Evolutionary conservation across 257 asterid species (phyloP).

Genomic region (Solanum bulbocastanum): DNA sequence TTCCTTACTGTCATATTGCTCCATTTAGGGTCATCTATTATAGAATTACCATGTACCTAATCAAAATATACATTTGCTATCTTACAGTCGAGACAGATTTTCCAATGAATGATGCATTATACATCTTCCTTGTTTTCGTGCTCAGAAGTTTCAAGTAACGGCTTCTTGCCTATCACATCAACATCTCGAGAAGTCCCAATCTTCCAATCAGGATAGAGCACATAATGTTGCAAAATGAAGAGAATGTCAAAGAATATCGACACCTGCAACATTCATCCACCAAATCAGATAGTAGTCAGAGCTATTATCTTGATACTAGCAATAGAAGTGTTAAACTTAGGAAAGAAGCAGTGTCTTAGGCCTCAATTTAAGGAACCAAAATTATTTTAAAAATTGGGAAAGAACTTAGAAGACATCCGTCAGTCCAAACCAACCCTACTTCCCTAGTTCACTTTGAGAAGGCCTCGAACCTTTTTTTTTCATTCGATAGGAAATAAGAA

Average conservation of each 20-base stretch:
- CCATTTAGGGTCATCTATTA: background rate
- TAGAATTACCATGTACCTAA: background rate
- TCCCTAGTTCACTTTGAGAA: background rate
- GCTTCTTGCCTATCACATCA: conserved; percentile 46
- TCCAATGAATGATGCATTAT: conserved; percentile 3
- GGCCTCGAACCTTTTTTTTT: background rate
- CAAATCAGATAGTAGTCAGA: background rate
- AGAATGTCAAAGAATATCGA: conserved; percentile 68
- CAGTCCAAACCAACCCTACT: background rate
- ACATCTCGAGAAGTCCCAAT: conserved; percentile 7
- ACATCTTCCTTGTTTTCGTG: conserved; percentile 21
- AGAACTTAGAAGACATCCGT: background rate
- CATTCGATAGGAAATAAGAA: background rate
- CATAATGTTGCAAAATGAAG: conserved; percentile 77
- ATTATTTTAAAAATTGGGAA: background rate
- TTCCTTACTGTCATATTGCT: background rate
- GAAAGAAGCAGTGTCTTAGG: background rate
- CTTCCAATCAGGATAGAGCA: conserved; percentile 46
- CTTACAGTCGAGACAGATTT: background rate
- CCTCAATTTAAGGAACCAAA: background rate
- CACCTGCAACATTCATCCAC: conserved; percentile 32
- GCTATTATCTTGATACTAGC: background rate
- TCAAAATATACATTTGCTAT: background rate
- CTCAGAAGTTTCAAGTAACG: conserved; percentile 37
- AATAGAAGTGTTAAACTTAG: background rate